phyloP scores from a whole-genome alignment of 2,329 filamentous ascomycete species.

The Colletotrichum chlorophyti region DNA sequence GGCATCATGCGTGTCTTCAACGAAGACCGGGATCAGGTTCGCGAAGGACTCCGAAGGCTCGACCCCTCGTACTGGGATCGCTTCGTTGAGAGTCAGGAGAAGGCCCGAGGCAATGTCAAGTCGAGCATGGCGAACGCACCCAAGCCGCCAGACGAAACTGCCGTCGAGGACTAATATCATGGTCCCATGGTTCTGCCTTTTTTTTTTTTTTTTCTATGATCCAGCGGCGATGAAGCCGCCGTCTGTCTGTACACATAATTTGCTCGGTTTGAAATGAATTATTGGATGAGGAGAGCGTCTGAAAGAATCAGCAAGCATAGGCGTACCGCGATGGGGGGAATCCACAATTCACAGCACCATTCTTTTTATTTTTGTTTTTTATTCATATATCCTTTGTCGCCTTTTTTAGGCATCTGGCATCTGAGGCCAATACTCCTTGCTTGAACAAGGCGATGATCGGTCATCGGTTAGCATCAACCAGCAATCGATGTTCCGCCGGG shows the following conservation, averaged over 20 bases:
- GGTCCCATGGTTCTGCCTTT: background rate
- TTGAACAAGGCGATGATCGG: no score
- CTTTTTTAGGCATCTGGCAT: no score
- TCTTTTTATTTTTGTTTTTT: background rate
- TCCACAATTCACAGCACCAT: background rate
- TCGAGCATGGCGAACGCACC: conserved; percentile 37
- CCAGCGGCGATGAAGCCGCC: background rate
- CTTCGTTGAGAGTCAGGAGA: conserved; percentile 68
- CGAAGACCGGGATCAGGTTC: conserved; percentile 59
- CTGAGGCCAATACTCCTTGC: no score
- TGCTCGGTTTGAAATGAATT: background rate
- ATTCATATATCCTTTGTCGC: background rate
- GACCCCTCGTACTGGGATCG: conserved; percentile 72
- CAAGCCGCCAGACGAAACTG: conserved; percentile 46
- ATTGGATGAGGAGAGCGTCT: conserved; percentile 7
- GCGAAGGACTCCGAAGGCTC: conserved; percentile 58
- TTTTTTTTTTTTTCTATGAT: background rate
- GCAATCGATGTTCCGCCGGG: no score
- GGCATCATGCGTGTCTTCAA: conserved; percentile 69
- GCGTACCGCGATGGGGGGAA: conserved; percentile 17
- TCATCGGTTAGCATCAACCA: no score
- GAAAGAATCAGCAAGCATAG: conserved; percentile 24
- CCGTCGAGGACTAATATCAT: conserved; percentile 49
- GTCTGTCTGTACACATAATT: conserved; percentile 23
- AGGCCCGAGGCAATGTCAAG: conserved; percentile 61